Conservation (phyloP, 306 rosid genomes). For the Quercus glauca region DNA sequence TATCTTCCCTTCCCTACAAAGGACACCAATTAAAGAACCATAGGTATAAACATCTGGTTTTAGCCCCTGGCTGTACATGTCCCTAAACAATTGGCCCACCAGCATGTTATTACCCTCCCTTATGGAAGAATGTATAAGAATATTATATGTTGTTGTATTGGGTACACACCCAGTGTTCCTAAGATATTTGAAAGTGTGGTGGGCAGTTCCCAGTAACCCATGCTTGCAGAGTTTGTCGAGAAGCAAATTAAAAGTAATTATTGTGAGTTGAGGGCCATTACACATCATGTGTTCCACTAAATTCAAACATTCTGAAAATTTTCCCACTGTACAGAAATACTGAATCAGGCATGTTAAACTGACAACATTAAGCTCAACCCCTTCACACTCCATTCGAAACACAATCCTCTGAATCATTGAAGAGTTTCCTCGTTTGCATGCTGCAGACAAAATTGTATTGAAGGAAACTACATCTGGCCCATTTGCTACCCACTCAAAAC, state of each 20-base stretch:
- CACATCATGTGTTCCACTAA: constrained; percentile 31
- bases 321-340: constrained; percentile 30
- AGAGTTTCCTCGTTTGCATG: constrained; percentile 33
- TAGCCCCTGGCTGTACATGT: constrained; percentile 31
- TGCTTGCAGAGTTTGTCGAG: constrained; percentile 35
- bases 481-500: constrained; percentile 32
- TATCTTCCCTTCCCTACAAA: constrained; percentile 31
- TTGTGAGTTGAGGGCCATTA: constrained; percentile 22
- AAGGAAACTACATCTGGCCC: constrained; percentile 44
- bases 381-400: constrained; percentile 29
- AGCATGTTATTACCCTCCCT: constrained; percentile 9
- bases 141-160: constrained; percentile 25
- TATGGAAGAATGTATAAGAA: constrained; percentile 37
- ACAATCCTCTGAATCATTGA: constrained; percentile 25
- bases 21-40: constrained; percentile 22
- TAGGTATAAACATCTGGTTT: constrained; percentile 28
- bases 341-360: constrained; percentile 40
- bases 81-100: constrained; percentile 20
- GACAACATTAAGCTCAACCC: constrained; percentile 30
- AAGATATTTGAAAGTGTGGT: constrained; percentile 17
- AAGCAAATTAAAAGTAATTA: constrained; percentile 31
- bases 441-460: constrained; percentile 40
- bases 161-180: constrained; percentile 13
- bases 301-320: constrained; percentile 31
- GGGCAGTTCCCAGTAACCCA: constrained; percentile 28